Base-by-base conservation (phyloP, 805 yeast genomes). In the Hanseniaspora guilliermondii region DNA sequence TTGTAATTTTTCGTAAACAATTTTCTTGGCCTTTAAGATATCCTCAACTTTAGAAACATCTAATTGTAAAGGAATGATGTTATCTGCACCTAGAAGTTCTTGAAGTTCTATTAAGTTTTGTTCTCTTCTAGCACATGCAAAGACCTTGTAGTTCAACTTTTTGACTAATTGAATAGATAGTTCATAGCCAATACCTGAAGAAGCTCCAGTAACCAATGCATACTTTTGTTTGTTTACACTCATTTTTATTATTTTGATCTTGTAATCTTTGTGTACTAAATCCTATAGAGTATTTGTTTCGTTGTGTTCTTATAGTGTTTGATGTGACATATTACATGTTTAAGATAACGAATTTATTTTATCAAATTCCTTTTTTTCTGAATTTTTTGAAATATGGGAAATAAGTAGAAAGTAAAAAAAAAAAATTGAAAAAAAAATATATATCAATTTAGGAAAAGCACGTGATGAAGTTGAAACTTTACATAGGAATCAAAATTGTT, bases 111-210 rank as follows among this genome's bases (percentile, higher is more conserved):
- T 58, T 56, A 82, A 68, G 6, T 73, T 72, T 39, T 75, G 72
- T 82, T 85, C 81, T 59, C 87, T 74, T 64, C 94, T 73, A 2
- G 93, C 88, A 55, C 85, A 81, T 0, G 89, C 89, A 62, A 77
- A 83, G 0, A 85, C 87, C 56, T 70, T 69, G 65, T 74, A 78
- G 3, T 82, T 82, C 55, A 76, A 67, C 24, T 64, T 62, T 6
- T 78, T 79, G 49, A 78, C 57, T 36, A 79, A 68, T 57, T 75
- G 77, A 19, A 64, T 58, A 6, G 80, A 73, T 6, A 77, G 58
- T 21, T 70, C 71, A 56, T 66, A 73, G 0, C 85, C 85, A 53
- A 79, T 79, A 16, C 85, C 84, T 0, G 78, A 72, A 0, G 82
- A 76, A 6, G 80, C 79, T 11, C 84, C 84, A 0, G 82, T 77